A percentile compares a stretch with the other conserved stretches of the same genome.
Evolutionary conservation across 768 basidiomycete genomes (phyloP).

Genomic region (Lyophyllum atratum): DNA sequence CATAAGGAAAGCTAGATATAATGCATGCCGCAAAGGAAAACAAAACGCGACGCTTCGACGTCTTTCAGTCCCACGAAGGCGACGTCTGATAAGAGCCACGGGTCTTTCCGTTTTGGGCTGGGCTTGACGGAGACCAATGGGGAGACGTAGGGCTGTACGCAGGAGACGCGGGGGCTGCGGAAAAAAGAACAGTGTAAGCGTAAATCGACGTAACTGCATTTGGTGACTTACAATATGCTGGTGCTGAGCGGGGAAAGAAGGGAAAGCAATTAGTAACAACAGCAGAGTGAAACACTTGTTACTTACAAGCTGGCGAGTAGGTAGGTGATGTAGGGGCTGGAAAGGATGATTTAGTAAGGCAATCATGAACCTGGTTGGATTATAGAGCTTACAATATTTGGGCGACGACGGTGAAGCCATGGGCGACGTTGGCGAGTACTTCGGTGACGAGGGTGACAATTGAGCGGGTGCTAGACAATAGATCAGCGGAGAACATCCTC

Average conservation of each 20-base stretch:
- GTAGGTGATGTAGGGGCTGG: conserved; percentile 84
- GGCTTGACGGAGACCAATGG: conserved; percentile 81
- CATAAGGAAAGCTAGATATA: conserved; percentile 26
- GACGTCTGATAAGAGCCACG: conserved; percentile 47
- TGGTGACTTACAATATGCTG: conserved; percentile 71
- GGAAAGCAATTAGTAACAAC: conserved; percentile 1
- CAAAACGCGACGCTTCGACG: conserved; percentile 6
- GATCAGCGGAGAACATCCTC: conserved; percentile 6
- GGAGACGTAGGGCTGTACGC: conserved; percentile 87
- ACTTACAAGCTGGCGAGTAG: conserved; percentile 87
- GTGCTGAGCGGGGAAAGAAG: conserved; percentile 46
- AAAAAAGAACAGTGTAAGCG: conserved; percentile 18
- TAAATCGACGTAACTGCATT: conserved; percentile 4
- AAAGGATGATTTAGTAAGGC: conserved; percentile 11
- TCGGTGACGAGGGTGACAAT: conserved; percentile 88
- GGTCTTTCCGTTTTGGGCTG: conserved; percentile 55
- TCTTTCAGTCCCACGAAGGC: conserved; percentile 52
- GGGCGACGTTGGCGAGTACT: conserved; percentile 95
- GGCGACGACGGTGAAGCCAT: conserved; percentile 87
- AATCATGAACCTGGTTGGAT: neutral
- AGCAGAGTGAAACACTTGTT: neutral
- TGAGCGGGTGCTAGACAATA: conserved; percentile 66
- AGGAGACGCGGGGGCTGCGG: conserved; percentile 77
- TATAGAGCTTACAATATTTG: conserved; percentile 75
- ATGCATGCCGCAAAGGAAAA: conserved; percentile 26